Evolutionary conservation across 306 rosid species (phyloP), one percentile per base, ranked within the genome.

Genomic region (Datisca glomerata): DNA sequence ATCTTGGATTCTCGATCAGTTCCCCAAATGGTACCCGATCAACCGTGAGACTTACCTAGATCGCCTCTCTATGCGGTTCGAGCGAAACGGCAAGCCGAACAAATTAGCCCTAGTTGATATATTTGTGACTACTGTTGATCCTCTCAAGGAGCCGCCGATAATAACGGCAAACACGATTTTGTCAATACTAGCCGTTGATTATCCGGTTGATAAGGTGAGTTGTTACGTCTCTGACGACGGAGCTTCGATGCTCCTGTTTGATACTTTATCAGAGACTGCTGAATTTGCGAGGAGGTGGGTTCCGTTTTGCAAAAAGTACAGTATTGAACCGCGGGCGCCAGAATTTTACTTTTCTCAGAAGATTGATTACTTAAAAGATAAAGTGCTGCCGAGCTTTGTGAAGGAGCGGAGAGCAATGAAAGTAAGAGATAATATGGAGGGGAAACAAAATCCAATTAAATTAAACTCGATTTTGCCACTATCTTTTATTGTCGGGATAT

Each of bases 381-480:
- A 77, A 77, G 95, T 89, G 39, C 70, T 68, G 6, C 84, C 95
- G 1, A 69, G 68, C 34, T 84, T 89, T 55, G 93, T 89, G 6
- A 84, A 61, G 79, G 95, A 89, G 51, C 80, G 98, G 52, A 77
- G 98, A 55, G 84, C 98, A 6, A 80, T 89, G 85, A 89, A 89
- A 73, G 98, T 83, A 56, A 44, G 48, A 24, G 11, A 45, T 17
- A 14, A 27, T 37, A 34, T 12, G 16, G 48, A n/a, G n/a, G n/a
- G n/a, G n/a, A n/a, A n/a, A n/a, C n/a, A n/a, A n/a, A n/a, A n/a
- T n/a, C n/a, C n/a, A n/a, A n/a, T n/a, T n/a, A n/a, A n/a, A n/a
- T n/a, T n/a, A n/a, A n/a, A n/a, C n/a, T n/a, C n/a, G n/a, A n/a
- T n/a, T 24, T 33, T 18, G 41, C 3, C 7, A n/a, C 22, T 3